Evolutionary conservation across 345 rosid species (phyloP).

Genomic region (Eucalyptus sp.): DNA sequence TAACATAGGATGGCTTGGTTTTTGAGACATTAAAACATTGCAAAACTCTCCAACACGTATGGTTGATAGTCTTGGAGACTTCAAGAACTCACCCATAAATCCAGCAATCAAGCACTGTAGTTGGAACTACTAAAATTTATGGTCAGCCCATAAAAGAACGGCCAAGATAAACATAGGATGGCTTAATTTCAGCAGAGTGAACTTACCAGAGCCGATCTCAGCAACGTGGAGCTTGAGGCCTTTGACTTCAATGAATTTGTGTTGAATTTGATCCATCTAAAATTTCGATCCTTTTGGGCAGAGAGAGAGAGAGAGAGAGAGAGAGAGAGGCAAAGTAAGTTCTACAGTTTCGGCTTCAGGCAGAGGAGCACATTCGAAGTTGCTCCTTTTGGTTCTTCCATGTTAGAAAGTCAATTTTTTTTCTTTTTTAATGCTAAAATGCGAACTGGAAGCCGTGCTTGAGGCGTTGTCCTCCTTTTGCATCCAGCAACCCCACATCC

Average conservation of each 20-base stretch:
- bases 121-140: neutral
- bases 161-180: neutral
- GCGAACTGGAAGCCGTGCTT: neutral
- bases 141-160: neutral
- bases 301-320: neutral
- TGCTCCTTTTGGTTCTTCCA: neutral
- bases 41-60: neutral
- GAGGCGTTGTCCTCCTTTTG: neutral
- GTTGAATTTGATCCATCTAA: conserved; percentile 29
- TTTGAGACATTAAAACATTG: neutral
- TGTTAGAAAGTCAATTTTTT: neutral
- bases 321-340: neutral
- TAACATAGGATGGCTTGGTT: neutral
- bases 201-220: conserved; percentile 23
- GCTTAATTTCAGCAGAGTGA: neutral
- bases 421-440: neutral
- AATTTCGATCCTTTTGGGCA: neutral
- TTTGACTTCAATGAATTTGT: conserved; percentile 11
- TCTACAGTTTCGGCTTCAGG: neutral
- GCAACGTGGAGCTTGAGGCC: conserved; percentile 37
- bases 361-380: neutral
- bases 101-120: neutral
- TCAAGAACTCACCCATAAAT: neutral
- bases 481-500: neutral
- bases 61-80: neutral